Evolutionary conservation across 2,329 filamentous ascomycete genomes (phyloP).

Genomic region (Fusarium protoensiforme): DNA sequence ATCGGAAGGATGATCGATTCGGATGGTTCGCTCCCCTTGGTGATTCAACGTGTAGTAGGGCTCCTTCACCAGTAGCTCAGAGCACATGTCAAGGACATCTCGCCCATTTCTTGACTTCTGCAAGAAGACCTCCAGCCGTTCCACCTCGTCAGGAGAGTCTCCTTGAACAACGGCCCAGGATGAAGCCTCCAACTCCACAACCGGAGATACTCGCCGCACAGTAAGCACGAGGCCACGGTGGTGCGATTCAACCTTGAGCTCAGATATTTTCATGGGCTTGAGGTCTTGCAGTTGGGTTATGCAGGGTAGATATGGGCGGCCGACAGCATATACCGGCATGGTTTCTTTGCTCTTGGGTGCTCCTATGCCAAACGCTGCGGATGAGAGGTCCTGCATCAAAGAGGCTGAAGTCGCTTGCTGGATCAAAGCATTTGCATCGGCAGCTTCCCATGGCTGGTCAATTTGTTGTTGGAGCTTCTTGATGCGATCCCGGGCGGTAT

Average conservation of each 20-base stretch:
- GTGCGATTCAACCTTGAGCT: conserved; percentile 46
- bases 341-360: conserved; percentile 27
- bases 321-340: conserved; percentile 44
- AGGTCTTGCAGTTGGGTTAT: conserved; percentile 29
- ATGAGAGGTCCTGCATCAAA: conserved; percentile 49
- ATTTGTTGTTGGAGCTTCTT: conserved; percentile 36
- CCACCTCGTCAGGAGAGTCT: conserved; percentile 33
- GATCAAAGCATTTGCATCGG: conserved; percentile 31
- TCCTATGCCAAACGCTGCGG: conserved; percentile 25
- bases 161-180: conserved; percentile 49
- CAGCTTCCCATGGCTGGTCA: conserved; percentile 32
- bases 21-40: conserved; percentile 53
- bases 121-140: conserved; percentile 46
- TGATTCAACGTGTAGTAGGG: conserved; percentile 59
- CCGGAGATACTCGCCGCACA: conserved; percentile 43
- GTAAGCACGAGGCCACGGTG: conserved; percentile 43
- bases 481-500: conserved; percentile 31
- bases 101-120: conserved; percentile 48
- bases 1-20: conserved; percentile 50
- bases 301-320: conserved; percentile 43
- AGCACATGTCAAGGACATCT: conserved; percentile 48
- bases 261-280: conserved; percentile 36
- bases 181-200: conserved; percentile 35
- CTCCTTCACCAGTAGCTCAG: conserved; percentile 58
- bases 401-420: conserved; percentile 43